Conservation (phyloP, 805 yeast genomes). For the Torulaspora quercuum region DNA sequence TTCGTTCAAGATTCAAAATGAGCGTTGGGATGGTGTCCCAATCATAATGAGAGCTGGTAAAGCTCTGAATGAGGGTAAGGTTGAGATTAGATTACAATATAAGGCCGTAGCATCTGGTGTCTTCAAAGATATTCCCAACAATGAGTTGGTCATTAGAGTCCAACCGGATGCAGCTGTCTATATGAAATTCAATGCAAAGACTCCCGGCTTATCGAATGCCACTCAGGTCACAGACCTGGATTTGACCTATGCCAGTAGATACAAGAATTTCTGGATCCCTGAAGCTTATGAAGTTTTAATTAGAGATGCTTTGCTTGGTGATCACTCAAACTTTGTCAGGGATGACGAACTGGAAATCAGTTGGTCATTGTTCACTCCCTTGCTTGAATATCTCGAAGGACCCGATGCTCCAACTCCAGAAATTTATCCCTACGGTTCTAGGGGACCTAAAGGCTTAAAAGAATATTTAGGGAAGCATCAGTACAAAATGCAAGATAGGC, state of each 20-base stretch:
- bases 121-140: conserved; percentile 75
- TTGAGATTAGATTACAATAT: conserved; percentile 91
- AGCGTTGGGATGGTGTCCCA: conserved; percentile 98
- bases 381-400: conserved; percentile 74
- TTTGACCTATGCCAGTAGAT: conserved; percentile 76
- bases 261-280: conserved; percentile 88
- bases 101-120: conserved; percentile 81
- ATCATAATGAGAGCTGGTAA: conserved; percentile 94
- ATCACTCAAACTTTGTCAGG: conserved; percentile 95
- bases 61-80: conserved; percentile 92
- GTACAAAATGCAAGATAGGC: conserved; percentile 57
- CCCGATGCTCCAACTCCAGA: conserved; percentile 62
- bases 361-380: conserved; percentile 91
- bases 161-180: conserved; percentile 96
- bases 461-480: conserved; percentile 66
- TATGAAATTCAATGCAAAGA: conserved; percentile 87
- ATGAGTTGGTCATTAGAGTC: conserved; percentile 88
- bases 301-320: conserved; percentile 84
- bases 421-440: conserved; percentile 80
- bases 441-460: conserved; percentile 73
- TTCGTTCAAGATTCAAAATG: conserved; percentile 74
- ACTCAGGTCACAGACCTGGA: conserved; percentile 88
- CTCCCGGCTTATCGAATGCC: conserved; percentile 83
- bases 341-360: conserved; percentile 94
- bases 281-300: conserved; percentile 97